Percentiles rank a stretch among this genome's conserved stretches.
phyloP scores from a whole-genome alignment of 1,284 basidiomycete species.

The Ceratobasidium papillatum region DNA sequence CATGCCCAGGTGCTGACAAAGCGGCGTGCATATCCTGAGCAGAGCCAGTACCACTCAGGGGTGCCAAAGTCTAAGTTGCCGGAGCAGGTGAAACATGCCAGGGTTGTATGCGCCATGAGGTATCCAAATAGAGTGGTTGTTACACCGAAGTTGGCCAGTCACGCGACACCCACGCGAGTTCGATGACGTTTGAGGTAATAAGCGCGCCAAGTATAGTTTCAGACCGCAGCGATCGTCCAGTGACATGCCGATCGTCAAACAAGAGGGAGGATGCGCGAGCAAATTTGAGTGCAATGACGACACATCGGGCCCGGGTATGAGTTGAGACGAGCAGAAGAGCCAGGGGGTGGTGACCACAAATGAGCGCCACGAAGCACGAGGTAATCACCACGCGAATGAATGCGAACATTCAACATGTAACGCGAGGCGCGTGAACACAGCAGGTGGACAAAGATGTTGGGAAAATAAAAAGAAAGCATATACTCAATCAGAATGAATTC shows the following conservation, averaged over 20 bases:
- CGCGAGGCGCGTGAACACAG: background rate
- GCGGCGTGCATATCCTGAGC: conserved; percentile 1
- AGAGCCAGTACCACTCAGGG: conserved; percentile 25
- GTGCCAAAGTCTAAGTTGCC: conserved; percentile 22
- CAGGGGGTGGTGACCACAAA: conserved; percentile 2
- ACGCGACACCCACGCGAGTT: background rate
- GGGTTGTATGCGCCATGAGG: conserved; percentile 13
- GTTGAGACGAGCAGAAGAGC: background rate
- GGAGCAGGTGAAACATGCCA: conserved; percentile 16
- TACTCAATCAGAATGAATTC: conserved; percentile 17
- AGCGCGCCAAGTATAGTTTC: background rate
- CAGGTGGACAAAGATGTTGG: background rate
- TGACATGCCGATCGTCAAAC: background rate
- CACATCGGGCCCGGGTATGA: background rate
- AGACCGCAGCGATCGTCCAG: background rate
- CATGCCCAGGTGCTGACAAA: conserved; percentile 13
- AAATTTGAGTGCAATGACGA: background rate
- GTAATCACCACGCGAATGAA: background rate
- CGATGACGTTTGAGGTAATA: conserved; percentile 9
- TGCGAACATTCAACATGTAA: background rate
- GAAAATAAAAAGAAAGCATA: conserved; percentile 26
- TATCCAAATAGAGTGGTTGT: conserved; percentile 1
- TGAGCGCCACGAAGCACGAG: conserved; percentile 19
- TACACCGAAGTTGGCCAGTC: background rate
- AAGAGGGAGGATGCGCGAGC: background rate